Evolutionary conservation across 108 stramenopile genomes (phyloP).

Genomic region (Fragilariopsis cylindrus): DNA sequence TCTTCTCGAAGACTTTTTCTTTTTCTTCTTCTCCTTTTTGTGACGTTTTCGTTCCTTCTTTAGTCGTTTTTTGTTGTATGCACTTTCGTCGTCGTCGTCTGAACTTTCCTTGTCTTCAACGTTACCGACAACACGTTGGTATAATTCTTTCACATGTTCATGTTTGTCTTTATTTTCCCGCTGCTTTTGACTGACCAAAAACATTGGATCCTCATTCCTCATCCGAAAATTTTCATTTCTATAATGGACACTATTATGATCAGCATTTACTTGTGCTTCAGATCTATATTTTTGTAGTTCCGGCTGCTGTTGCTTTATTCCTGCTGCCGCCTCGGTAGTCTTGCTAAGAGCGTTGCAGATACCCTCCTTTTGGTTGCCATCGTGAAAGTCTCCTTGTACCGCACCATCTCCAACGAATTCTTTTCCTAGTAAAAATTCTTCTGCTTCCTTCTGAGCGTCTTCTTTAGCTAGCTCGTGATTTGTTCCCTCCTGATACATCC

Average conservation of each 20-base stretch:
- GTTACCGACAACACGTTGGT: constrained; percentile 56
- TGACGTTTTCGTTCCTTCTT: constrained; percentile 36
- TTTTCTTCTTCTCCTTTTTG: constrained; percentile 21
- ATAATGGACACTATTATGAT: constrained; percentile 42
- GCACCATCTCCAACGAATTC: constrained; percentile 61
- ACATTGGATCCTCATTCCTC: constrained; percentile 89
- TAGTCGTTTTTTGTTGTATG: background rate
- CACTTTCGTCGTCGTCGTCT: constrained; percentile 5
- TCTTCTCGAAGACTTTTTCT: constrained; percentile 24
- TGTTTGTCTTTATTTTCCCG: constrained; percentile 44
- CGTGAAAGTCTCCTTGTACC: constrained; percentile 62
- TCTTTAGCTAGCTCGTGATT: constrained; percentile 43
- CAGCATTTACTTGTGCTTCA: background rate
- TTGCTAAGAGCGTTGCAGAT: constrained; percentile 49
- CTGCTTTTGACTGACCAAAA: constrained; percentile 50
- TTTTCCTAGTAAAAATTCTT: constrained; percentile 92
- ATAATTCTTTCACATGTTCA: constrained; percentile 62
- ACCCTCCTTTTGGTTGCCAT: constrained; percentile 55
- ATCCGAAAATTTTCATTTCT: constrained; percentile 77
- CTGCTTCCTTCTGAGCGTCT: constrained; percentile 66
- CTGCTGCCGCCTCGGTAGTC: constrained; percentile 34
- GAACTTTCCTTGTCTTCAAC: constrained; percentile 1
- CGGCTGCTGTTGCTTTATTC: constrained; percentile 22
- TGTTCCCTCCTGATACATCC: constrained; percentile 87
- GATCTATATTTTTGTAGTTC: constrained; percentile 5